phyloP scores from a whole-genome alignment of 2,329 filamentous ascomycete genomes.

The Fusarium foetens region DNA sequence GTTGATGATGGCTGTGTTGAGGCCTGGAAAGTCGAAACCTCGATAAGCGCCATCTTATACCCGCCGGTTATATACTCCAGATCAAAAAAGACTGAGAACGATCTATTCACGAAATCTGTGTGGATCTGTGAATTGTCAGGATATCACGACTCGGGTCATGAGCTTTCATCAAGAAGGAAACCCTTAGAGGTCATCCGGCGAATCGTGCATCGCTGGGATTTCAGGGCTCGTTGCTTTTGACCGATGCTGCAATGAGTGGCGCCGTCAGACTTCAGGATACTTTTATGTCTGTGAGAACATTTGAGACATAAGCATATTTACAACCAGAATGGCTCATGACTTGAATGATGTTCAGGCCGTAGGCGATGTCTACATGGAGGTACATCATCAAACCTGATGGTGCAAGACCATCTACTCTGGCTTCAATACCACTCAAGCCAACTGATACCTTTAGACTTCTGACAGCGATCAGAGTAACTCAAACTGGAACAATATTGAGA shows the following conservation, averaged over 20 bases:
- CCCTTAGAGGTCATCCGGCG: background rate
- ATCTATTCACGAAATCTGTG: constrained; percentile 41
- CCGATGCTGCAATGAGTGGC: background rate
- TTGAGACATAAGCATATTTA: background rate
- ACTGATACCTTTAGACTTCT: background rate
- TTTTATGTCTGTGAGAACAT: background rate
- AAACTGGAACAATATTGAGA: background rate
- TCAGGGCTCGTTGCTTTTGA: background rate
- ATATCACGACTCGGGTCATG: constrained; percentile 1
- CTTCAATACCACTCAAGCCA: background rate
- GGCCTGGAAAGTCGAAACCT: constrained; percentile 47
- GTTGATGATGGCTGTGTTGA: constrained; percentile 41
- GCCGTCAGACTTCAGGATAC: background rate
- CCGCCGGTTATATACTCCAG: background rate
- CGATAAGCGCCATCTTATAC: constrained; percentile 1
- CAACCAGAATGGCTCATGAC: background rate
- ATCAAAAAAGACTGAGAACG: constrained; percentile 12
- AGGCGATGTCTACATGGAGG: background rate
- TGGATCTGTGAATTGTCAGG: constrained; percentile 52
- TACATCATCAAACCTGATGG: background rate
- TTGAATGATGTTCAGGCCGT: background rate
- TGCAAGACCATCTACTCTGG: background rate
- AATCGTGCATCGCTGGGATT: background rate
- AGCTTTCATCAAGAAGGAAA: background rate
- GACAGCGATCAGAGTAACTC: background rate